phyloP scores from a whole-genome alignment of 495 filamentous ascomycete species.

The Neurospora sp. region DNA sequence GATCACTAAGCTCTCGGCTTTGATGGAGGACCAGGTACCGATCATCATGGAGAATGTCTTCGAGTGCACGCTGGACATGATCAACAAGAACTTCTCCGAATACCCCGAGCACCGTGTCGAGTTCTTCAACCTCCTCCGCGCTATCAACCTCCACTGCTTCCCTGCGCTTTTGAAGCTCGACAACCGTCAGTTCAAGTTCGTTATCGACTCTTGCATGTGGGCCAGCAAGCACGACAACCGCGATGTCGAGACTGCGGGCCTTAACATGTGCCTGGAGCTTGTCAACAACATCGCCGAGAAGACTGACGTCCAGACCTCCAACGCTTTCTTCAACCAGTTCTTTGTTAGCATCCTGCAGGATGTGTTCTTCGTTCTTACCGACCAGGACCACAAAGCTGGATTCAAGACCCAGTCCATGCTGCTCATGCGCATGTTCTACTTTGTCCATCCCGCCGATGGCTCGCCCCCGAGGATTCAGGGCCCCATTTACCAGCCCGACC shows the following conservation, averaged over 20 bases:
- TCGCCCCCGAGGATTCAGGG: conserved; percentile 74
- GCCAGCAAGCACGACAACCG: conserved; percentile 99
- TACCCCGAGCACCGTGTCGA: conserved; percentile 97
- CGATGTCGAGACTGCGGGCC: conserved; percentile 92
- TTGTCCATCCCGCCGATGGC: conserved; percentile 55
- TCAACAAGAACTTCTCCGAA: conserved; percentile 99
- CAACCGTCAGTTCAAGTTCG: conserved; percentile 93
- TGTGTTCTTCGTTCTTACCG: conserved; percentile 95
- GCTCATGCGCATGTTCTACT: conserved; percentile 91
- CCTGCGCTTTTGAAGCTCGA: conserved; percentile 87
- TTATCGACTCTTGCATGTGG: conserved; percentile 99
- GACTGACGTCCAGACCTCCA: conserved; percentile 73
- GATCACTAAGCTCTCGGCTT: conserved; percentile 80
- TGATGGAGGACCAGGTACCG: conserved; percentile 97
- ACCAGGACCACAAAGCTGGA: conserved; percentile 96
- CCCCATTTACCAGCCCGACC: conserved; percentile 74
- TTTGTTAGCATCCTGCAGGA: conserved; percentile 92
- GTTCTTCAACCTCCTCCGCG: conserved; percentile 92
- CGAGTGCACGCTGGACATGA: conserved; percentile 97
- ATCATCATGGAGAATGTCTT: conserved; percentile 98
- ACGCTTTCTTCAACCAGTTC: conserved; percentile 95
- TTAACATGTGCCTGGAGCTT: conserved; percentile 97
- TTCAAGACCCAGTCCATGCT: conserved; percentile 96
- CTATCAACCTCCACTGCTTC: conserved; percentile 96
- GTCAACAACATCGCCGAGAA: conserved; percentile 93